Evolutionary conservation across 192 early-diverging fungal species (phyloP).

Genomic region (Allomyces arbusculus): DNA sequence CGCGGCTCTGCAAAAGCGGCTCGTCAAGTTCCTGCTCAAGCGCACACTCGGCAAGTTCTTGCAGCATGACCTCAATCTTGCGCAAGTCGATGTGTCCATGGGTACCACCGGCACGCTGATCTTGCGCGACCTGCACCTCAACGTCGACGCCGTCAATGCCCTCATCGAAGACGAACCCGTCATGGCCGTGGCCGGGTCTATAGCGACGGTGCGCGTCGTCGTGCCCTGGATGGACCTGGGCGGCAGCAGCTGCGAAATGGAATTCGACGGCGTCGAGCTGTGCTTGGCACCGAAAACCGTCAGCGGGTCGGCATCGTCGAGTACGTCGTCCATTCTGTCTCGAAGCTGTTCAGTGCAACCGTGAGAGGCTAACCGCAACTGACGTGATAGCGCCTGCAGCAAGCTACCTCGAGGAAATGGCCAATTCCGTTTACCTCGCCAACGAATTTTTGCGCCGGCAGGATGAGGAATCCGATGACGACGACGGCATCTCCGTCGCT

Average conservation of each 20-base stretch:
- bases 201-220: constrained; percentile 42
- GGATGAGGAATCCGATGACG: constrained; percentile 34
- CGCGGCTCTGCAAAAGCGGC: constrained; percentile 56
- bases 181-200: constrained; percentile 41
- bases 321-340: too few relatives aligned
- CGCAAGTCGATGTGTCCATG: constrained; percentile 69
- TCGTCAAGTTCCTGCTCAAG: constrained; percentile 60
- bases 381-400: too few relatives aligned
- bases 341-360: too few relatives aligned
- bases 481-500: constrained; percentile 24
- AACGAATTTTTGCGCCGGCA: constrained; percentile 63
- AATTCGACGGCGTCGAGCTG: constrained; percentile 12
- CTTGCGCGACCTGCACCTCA: constrained; percentile 59
- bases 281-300: constrained; percentile 28
- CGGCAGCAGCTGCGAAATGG: background rate
- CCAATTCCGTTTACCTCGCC: constrained; percentile 58
- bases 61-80: constrained; percentile 47
- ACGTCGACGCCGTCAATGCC: constrained; percentile 53
- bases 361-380: too few relatives aligned
- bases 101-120: constrained; percentile 46
- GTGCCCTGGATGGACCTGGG: constrained; percentile 69
- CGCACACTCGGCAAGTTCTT: constrained; percentile 70
- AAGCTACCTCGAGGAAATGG: too few relatives aligned
- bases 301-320: too few relatives aligned
- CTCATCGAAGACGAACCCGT: constrained; percentile 44